Evolutionary conservation across 164 flowering plant species (phyloP), one percentile per base, ranked within the genome.

Genomic region (Saururus chinensis): DNA sequence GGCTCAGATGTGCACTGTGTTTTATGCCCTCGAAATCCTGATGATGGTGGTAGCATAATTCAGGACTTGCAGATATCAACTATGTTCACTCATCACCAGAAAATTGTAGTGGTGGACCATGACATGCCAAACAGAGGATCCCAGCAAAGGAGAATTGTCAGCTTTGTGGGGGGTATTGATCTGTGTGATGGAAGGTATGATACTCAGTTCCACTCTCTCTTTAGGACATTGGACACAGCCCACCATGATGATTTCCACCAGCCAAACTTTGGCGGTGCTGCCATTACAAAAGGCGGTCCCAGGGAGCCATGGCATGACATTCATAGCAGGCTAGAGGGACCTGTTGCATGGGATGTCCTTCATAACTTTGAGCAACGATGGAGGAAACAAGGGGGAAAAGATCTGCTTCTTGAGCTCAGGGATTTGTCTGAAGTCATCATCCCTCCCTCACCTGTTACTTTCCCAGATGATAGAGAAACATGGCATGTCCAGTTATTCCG

Each of bases 231-330:
- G 69, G 77, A 70, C 67, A 75, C 79, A 0, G 76, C 69, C 19
- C 89, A 88, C 62, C 87, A 75, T 57, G 74, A 76, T 57, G 92
- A 88, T 76, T 84, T 88, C 62, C 84, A 84, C 64, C 95, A 88
- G 69, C 92, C 88, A n/a, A 81, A 80, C 57, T 80, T 80, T 42
- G 22, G 72, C 1, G 84, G 79, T 42, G 74, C 85, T 21, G 69
- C 88, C 5, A 77, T 84, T 51, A 55, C 70, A 0, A 88, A 79
- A 67, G 95, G 95, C 51, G 95, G 95, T 5, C 92, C 95, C 0
- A 73, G 91, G 61, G 82, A 87, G 82, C 91, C 95, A 12, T 88
- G 95, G 95, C 95, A 88, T 60, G 92, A 88, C 60, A 79, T 88
- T n/a, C 95, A 85, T 55, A 79, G 74, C 70, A 65, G 70, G 40